These are phyloP conservation scores for Meripilus lineatus DNA, from an alignment of 1,284 basidiomycete species.

Conservation along the genomic window DNA sequence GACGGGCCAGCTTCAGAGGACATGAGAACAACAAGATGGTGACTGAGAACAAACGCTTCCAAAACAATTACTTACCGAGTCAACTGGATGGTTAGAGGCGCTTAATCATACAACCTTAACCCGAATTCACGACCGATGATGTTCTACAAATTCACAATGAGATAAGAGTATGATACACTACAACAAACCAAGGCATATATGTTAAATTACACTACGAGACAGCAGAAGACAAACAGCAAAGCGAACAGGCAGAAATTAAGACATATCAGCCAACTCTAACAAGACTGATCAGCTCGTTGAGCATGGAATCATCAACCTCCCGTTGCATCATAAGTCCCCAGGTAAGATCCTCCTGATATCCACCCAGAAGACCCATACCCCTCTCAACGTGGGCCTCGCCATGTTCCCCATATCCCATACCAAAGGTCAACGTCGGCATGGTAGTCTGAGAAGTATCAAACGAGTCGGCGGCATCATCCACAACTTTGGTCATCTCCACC, in stretches of 20 bases:
- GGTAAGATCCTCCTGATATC: slow-evolving; percentile 60
- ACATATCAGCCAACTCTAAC: slow-evolving; percentile 41
- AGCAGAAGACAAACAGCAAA: slow-evolving; percentile 9
- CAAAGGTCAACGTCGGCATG: slow-evolving; percentile 59
- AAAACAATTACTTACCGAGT: neutral
- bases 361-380: slow-evolving; percentile 72
- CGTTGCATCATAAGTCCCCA: slow-evolving; percentile 64
- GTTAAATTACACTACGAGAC: neutral
- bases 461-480: slow-evolving; percentile 76
- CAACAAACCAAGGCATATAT: neutral
- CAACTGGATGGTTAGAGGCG: no score
- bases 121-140: no score
- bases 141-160: no score
- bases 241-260: slow-evolving; percentile 21
- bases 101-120: no score
- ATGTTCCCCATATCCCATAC: slow-evolving; percentile 72
- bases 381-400: slow-evolving; percentile 60
- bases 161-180: no score
- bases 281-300: slow-evolving; percentile 72
- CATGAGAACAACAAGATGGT: slow-evolving; percentile 9
- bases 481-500: slow-evolving; percentile 78
- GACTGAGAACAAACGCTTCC: slow-evolving; percentile 9
- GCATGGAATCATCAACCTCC: slow-evolving; percentile 66
- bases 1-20: slow-evolving; percentile 14
- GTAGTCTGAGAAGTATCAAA: slow-evolving; percentile 60